Evolutionary conservation across 371 early-diverging fungal species (phyloP).

Genomic region (Syncephalis fuscata): DNA sequence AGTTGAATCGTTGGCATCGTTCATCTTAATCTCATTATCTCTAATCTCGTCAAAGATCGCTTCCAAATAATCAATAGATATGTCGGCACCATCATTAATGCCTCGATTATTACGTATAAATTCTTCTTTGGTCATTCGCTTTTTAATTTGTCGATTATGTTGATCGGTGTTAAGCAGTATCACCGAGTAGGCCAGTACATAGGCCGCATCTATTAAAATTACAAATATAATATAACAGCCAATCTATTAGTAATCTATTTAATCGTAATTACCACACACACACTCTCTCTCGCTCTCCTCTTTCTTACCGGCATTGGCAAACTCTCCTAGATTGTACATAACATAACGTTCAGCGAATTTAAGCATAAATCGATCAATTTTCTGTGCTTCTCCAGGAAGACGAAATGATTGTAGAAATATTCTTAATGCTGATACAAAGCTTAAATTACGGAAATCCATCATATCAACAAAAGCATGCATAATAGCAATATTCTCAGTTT

Average conservation of each 20-base stretch:
- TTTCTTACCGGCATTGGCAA: conserved; percentile 52
- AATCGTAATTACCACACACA: neutral
- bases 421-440: conserved; percentile 74
- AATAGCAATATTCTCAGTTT: conserved; percentile 69
- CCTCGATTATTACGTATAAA: conserved; percentile 72
- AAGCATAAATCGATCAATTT: conserved; percentile 94
- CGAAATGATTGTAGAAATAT: conserved; percentile 86
- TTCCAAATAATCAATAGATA: conserved; percentile 46
- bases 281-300: neutral
- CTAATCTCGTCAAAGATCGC: conserved; percentile 68
- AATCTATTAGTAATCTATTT: conserved; percentile 8
- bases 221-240: too few relatives aligned
- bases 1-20: conserved; percentile 49
- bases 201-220: conserved; percentile 56
- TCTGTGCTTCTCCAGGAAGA: conserved; percentile 95
- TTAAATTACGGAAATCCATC: conserved; percentile 62
- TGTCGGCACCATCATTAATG: conserved; percentile 70
- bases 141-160: conserved; percentile 77
- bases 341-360: conserved; percentile 91
- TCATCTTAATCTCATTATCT: conserved; percentile 79
- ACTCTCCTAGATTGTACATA: conserved; percentile 50
- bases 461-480: conserved; percentile 92
- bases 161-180: conserved; percentile 95
- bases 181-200: conserved; percentile 85
- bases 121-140: conserved; percentile 51